A percentile compares a stretch with the other conserved stretches of the same genome.
Conservation (phyloP, 805 yeast genomes). For the Wickerhamiella kurtzmanii region DNA sequence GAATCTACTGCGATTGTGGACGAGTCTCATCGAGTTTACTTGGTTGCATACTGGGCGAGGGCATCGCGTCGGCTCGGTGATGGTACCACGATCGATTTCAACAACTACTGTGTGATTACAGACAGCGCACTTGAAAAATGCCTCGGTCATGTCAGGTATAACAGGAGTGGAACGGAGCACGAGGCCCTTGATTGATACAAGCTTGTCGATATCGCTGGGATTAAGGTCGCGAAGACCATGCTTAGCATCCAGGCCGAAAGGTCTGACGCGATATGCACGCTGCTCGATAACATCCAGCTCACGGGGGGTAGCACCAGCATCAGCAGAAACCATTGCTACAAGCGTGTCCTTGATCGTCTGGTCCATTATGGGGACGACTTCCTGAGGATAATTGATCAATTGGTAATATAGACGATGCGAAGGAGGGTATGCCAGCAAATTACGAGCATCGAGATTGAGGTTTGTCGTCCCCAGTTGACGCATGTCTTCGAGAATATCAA, state of each 20-base stretch:
- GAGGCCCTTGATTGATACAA: slow-evolving; percentile 81
- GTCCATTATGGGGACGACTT: slow-evolving; percentile 95
- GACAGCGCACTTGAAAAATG: slow-evolving; percentile 87
- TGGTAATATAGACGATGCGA: slow-evolving; percentile 75
- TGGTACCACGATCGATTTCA: slow-evolving; percentile 87
- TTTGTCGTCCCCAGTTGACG: slow-evolving; percentile 66
- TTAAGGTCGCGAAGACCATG: slow-evolving; percentile 85
- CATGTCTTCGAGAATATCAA: slow-evolving; percentile 60
- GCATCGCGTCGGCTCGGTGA: slow-evolving; percentile 84
- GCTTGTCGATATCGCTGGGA: slow-evolving; percentile 87
- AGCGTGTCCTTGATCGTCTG: slow-evolving; percentile 84
- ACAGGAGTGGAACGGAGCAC: slow-evolving; percentile 80
- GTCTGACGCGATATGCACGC: slow-evolving; percentile 73
- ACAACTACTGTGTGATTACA: slow-evolving; percentile 88
- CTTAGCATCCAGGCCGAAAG: slow-evolving; percentile 58
- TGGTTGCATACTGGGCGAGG: slow-evolving; percentile 80
- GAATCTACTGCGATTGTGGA: slow-evolving; percentile 85
- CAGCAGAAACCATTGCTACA: slow-evolving; percentile 33
- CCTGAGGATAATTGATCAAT: slow-evolving; percentile 86
- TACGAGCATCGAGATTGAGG: slow-evolving; percentile 70
- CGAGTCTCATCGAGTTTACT: slow-evolving; percentile 71
- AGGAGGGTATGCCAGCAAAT: slow-evolving; percentile 59
- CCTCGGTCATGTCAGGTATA: slow-evolving; percentile 95
- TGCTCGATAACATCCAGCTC: slow-evolving; percentile 62
- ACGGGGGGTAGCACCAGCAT: slow-evolving; percentile 18